Percentiles rank a stretch among this genome's conserved stretches.
These are phyloP conservation scores for Colletotrichum orchidophilum DNA, from an alignment of 2,329 filamentous ascomycete species.

Conservation along the genomic window DNA sequence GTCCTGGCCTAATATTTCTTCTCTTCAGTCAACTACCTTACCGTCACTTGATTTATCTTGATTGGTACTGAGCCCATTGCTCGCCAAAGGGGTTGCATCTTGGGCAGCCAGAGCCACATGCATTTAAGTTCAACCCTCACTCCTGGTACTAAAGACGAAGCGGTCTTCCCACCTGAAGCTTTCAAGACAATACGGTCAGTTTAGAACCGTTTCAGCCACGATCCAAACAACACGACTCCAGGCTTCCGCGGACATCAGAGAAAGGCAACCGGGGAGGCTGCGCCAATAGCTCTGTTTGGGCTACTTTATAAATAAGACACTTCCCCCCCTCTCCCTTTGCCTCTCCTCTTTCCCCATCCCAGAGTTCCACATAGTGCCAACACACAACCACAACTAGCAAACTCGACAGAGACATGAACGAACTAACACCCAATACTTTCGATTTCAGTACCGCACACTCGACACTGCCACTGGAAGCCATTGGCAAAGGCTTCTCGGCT, in stretches of 20 bases:
- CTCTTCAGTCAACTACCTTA: neutral
- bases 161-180: too few relatives aligned
- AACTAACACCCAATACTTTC: neutral
- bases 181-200: neutral
- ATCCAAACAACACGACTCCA: too few relatives aligned
- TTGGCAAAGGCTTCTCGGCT: slow-evolving; percentile 22
- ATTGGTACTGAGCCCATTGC: too few relatives aligned
- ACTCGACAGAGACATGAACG: neutral
- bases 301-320: neutral
- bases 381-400: neutral
- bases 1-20: neutral
- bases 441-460: neutral
- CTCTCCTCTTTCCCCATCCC: neutral
- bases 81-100: neutral
- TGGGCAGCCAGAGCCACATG: neutral
- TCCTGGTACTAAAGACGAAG: too few relatives aligned
- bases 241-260: neutral
- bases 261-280: neutral
- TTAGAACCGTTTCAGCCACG: neutral
- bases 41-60: neutral
- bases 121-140: neutral
- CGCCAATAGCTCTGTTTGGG: neutral
- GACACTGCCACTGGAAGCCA: neutral
- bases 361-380: neutral
- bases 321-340: too few relatives aligned